phyloP scores from a whole-genome alignment of 345 rosid genomes.

The Eutrema heterophyllum region DNA sequence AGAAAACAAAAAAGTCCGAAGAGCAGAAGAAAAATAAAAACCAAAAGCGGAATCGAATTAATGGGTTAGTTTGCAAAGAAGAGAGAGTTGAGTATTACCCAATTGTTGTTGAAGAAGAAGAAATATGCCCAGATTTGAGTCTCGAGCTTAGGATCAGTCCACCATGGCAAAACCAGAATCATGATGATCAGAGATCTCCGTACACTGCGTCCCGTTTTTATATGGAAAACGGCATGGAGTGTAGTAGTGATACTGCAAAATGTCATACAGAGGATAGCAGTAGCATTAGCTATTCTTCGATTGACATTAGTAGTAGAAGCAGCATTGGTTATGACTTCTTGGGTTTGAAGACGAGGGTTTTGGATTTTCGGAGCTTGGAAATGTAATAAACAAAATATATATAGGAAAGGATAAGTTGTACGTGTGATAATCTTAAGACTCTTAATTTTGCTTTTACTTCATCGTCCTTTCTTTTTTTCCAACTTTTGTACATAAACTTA shows the following conservation, averaged over 20 bases:
- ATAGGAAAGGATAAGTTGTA: neutral
- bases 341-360: conserved; percentile 58
- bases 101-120: conserved; percentile 29
- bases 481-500: neutral
- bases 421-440: neutral
- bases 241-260: conserved; percentile 39
- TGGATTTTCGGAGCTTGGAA: conserved; percentile 67
- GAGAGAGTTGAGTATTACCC: conserved; percentile 43
- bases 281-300: conserved; percentile 27
- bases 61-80: conserved; percentile 37
- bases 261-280: conserved; percentile 26
- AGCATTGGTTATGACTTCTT: conserved; percentile 63
- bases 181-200: conserved; percentile 1
- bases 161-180: conserved; percentile 40
- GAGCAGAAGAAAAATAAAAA: neutral
- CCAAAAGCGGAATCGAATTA: neutral
- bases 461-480: neutral
- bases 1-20: neutral
- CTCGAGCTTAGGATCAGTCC: conserved; percentile 87
- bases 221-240: conserved; percentile 45
- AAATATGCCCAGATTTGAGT: conserved; percentile 69
- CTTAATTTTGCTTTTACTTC: neutral
- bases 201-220: conserved; percentile 60
- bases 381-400: conserved; percentile 37
- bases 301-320: conserved; percentile 7